A percentile compares a stretch with the other conserved stretches of the same genome.
Evolutionary conservation across 768 basidiomycete species (phyloP).

Genomic region (Chiua virens): DNA sequence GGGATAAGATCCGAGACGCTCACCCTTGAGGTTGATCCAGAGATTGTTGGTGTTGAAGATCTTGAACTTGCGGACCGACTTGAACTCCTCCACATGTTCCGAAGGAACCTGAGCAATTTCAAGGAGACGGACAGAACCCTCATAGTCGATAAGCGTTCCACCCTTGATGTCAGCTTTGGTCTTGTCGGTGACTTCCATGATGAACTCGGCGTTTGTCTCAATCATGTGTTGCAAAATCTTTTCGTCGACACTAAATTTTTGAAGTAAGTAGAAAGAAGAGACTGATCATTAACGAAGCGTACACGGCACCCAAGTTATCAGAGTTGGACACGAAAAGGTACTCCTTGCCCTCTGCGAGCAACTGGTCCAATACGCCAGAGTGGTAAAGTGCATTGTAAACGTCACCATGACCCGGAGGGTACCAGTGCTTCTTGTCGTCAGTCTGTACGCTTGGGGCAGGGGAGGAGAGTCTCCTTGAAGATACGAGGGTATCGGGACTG

Average conservation of each 20-base stretch:
- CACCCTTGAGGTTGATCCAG: slow-evolving; percentile 53
- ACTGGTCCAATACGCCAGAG: slow-evolving; percentile 72
- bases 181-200: slow-evolving; percentile 82
- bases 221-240: slow-evolving; percentile 69
- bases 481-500: slow-evolving; percentile 77
- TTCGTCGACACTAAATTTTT: slow-evolving; percentile 55
- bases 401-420: slow-evolving; percentile 78
- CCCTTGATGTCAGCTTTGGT: slow-evolving; percentile 80
- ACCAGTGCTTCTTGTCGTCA: slow-evolving; percentile 73
- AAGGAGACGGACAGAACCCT: slow-evolving; percentile 65
- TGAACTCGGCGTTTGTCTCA: slow-evolving; percentile 60
- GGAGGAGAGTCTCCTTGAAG: slow-evolving; percentile 65
- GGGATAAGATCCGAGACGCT: slow-evolving; percentile 2
- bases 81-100: slow-evolving; percentile 75
- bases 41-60: slow-evolving; percentile 76
- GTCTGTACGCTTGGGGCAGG: slow-evolving; percentile 54
- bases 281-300: slow-evolving; percentile 14
- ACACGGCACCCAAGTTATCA: slow-evolving; percentile 72
- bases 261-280: slow-evolving; percentile 1
- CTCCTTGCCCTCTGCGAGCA: slow-evolving; percentile 70
- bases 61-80: slow-evolving; percentile 76
- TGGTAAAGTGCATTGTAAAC: slow-evolving; percentile 70
- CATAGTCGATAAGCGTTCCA: slow-evolving; percentile 69
- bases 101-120: slow-evolving; percentile 76
- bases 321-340: slow-evolving; percentile 81